Percentiles rank a stretch among this genome's conserved stretches.
These are phyloP conservation scores for Amphibolis antarctica DNA, from an alignment of 106 monocot genomes.

Conservation along the genomic window DNA sequence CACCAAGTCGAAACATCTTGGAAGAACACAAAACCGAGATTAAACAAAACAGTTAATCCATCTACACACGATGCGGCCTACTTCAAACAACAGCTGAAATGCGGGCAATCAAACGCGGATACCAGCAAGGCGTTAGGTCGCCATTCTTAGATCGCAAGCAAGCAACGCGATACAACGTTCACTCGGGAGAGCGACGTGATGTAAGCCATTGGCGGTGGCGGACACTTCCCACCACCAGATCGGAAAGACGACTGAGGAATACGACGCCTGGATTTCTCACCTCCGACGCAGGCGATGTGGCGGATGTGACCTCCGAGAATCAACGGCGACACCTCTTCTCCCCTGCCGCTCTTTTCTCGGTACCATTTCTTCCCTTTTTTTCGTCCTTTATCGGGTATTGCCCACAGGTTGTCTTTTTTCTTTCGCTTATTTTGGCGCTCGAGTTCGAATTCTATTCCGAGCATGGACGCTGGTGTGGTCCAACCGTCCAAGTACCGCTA, in stretches of 20 bases:
- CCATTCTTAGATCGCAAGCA: neutral
- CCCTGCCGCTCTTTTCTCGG: neutral
- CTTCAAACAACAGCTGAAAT: neutral
- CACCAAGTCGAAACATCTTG: no score
- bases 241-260: neutral
- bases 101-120: neutral
- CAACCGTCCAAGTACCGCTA: neutral
- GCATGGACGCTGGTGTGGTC: neutral
- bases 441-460: neutral
- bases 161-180: neutral
- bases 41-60: no score
- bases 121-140: neutral
- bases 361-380: neutral
- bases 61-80: no score
- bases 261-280: neutral
- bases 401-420: no score
- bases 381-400: neutral
- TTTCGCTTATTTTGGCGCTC: slow-evolving; percentile 1
- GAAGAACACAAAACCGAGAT: no score
- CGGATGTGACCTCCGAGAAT: neutral
- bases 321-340: neutral
- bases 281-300: neutral
- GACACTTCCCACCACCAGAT: neutral
- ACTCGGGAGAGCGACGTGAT: neutral
- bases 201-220: no score